Conservation (phyloP, 768 basidiomycete species). For the Auriscalpium orientale region DNA sequence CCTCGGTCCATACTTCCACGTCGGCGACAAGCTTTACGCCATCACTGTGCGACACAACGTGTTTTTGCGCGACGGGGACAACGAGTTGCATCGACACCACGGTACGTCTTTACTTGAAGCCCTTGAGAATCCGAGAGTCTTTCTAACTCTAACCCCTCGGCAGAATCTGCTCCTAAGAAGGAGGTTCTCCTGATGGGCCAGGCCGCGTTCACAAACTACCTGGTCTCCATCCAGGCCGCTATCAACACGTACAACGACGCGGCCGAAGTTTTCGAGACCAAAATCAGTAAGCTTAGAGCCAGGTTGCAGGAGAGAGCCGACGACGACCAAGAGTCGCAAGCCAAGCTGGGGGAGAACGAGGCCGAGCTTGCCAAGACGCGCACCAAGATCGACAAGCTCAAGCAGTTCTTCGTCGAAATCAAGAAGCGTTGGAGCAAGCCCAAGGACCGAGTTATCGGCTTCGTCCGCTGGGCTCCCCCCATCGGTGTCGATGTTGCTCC, state of each 20-base stretch:
- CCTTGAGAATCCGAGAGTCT: conserved; percentile 7
- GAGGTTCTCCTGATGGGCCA: conserved; percentile 23
- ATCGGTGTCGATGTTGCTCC: conserved; percentile 16
- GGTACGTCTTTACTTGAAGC: conserved; percentile 7
- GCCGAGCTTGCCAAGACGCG: conserved; percentile 16
- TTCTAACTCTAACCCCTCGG: conserved; percentile 13
- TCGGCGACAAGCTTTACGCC: conserved; percentile 24
- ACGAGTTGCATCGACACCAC: conserved; percentile 6
- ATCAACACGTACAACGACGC: conserved; percentile 18
- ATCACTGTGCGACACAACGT: conserved; percentile 29
- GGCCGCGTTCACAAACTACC: conserved; percentile 19
- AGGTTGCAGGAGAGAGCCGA: conserved; percentile 13
- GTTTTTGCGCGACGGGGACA: not conserved
- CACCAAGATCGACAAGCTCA: conserved; percentile 17
- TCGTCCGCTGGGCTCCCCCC: conserved; percentile 22
- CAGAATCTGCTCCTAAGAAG: conserved; percentile 17
- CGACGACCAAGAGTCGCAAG: conserved; percentile 13
- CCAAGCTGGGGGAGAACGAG: conserved; percentile 13
- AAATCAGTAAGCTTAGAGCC: conserved; percentile 5
- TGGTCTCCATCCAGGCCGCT: conserved; percentile 19
- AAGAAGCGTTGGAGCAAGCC: conserved; percentile 18
- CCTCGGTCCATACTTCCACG: conserved; percentile 28
- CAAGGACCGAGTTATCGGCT: conserved; percentile 21
- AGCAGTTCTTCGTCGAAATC: conserved; percentile 17
- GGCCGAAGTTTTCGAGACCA: conserved; percentile 13